Evolutionary conservation across 2,329 filamentous ascomycete genomes (phyloP).

Genomic region (Colletotrichum theobromicola): DNA sequence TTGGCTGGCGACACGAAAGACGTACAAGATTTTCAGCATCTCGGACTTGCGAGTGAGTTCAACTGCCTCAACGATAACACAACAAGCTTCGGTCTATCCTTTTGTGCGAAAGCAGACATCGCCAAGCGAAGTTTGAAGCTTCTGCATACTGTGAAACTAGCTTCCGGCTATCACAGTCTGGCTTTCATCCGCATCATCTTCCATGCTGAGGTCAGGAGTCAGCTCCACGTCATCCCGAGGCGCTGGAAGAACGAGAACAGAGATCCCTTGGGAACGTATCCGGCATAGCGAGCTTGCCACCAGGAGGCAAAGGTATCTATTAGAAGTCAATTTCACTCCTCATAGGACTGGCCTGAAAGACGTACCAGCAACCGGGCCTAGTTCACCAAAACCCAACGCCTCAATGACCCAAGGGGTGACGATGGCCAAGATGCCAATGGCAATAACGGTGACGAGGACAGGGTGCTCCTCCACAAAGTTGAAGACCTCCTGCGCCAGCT

Average conservation of each 20-base stretch:
- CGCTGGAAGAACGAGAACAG: constrained; percentile 1
- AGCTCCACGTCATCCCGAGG: constrained; percentile 12
- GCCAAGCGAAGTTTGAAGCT: background rate
- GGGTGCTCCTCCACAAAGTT: constrained; percentile 3
- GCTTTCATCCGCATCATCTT: background rate
- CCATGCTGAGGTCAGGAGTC: background rate
- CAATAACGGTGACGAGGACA: constrained; percentile 5
- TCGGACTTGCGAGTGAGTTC: rapidly evolving
- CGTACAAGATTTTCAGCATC: background rate
- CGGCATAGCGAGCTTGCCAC: constrained; percentile 13
- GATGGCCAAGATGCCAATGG: constrained; percentile 10
- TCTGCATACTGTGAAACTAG: rapidly evolving
- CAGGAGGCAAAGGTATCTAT: background rate
- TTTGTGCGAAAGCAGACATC: rapidly evolving
- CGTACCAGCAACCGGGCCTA: background rate
- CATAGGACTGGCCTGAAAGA: too few relatives aligned
- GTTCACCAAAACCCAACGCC: constrained; percentile 14
- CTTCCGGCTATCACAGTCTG: background rate
- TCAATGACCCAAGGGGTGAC: constrained; percentile 17
- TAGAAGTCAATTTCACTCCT: background rate
- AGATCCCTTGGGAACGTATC: constrained; percentile 4
- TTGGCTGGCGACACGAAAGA: rapidly evolving
- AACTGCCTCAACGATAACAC: too few relatives aligned
- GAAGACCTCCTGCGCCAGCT: background rate
- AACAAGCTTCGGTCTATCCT: too few relatives aligned